Evolutionary conservation across 495 filamentous ascomycete species (phyloP).

Genomic region (Geopyxis carbonaria): DNA sequence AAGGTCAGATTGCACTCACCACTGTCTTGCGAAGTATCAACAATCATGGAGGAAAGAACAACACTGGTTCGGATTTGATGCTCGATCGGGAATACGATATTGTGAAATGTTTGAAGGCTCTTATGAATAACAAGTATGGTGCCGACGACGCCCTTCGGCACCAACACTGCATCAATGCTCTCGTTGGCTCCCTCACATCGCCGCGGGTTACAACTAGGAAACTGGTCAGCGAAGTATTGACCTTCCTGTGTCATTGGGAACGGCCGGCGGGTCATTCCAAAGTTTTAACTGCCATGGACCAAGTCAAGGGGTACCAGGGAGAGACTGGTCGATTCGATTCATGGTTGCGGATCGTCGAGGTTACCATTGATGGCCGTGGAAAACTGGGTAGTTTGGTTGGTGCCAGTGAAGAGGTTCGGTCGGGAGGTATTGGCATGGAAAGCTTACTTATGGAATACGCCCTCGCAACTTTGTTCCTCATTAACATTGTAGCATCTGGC

Average conservation of each 20-base stretch:
- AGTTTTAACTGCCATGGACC: conserved; percentile 83
- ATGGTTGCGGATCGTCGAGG: conserved; percentile 97
- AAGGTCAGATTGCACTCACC: conserved; percentile 90
- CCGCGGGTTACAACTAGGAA: conserved; percentile 83
- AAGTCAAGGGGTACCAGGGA: conserved; percentile 71
- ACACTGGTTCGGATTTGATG: conserved; percentile 17
- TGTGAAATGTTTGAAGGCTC: conserved; percentile 85
- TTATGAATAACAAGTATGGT: conserved; percentile 98
- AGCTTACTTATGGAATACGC: conserved; percentile 98
- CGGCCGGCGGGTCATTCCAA: conserved; percentile 79
- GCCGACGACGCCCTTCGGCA: conserved; percentile 92
- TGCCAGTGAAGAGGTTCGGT: conserved; percentile 90
- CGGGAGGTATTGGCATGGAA: conserved; percentile 96
- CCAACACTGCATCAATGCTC: conserved; percentile 71
- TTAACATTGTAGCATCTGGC: conserved; percentile 94
- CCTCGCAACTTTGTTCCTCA: conserved; percentile 79
- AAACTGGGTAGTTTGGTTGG: conserved; percentile 98
- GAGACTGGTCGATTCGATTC: conserved; percentile 96
- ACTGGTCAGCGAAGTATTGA: conserved; percentile 88
- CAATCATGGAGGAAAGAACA: conserved; percentile 59
- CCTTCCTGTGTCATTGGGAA: conserved; percentile 88
- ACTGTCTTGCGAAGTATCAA: conserved; percentile 90
- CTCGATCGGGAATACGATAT: conserved; percentile 94
- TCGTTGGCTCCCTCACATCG: conserved; percentile 74
- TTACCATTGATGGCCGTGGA: conserved; percentile 87